Conservation (phyloP, 2,329 filamentous ascomycete species). For the Cadophora sp. region DNA sequence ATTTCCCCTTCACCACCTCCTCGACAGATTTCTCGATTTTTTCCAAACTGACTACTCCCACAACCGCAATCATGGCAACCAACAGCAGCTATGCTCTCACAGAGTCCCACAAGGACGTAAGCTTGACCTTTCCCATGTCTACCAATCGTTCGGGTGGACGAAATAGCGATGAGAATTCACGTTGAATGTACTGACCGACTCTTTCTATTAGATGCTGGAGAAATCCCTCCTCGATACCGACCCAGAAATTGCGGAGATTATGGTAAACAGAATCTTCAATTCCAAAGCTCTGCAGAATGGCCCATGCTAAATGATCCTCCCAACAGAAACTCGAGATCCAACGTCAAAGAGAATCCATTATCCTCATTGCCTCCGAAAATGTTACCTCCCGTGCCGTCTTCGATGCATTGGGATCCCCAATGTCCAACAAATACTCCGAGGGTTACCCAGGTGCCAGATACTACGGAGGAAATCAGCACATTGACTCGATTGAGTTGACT, state of each 20-base stretch:
- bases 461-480: constrained; percentile 99
- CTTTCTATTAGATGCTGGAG: constrained; percentile 81
- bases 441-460: constrained; percentile 98
- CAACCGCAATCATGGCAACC: constrained; percentile 27
- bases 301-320: not conserved
- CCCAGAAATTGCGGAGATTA: constrained; percentile 94
- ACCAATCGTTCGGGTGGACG: not conserved
- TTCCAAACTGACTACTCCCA: not conserved
- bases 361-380: constrained; percentile 99
- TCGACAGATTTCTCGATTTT: not conserved
- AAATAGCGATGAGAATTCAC: not conserved
- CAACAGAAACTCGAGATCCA: constrained; percentile 85
- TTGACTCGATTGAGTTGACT: constrained; percentile 92
- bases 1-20: not conserved
- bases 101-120: constrained; percentile 26
- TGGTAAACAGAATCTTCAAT: constrained; percentile 66
- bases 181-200: constrained; percentile 42
- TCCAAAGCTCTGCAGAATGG: not conserved
- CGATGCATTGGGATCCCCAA: constrained; percentile 92
- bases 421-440: constrained; percentile 99
- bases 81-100: constrained; percentile 27
- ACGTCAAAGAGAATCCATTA: constrained; percentile 97
- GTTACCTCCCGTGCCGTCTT: constrained; percentile 98
- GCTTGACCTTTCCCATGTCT: not conserved
- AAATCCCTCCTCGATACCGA: constrained; percentile 91